Percentiles rank a stretch among this genome's conserved stretches.
These are phyloP conservation scores for Vigna hirtella DNA, from an alignment of 306 rosid genomes.

Conservation along the genomic window DNA sequence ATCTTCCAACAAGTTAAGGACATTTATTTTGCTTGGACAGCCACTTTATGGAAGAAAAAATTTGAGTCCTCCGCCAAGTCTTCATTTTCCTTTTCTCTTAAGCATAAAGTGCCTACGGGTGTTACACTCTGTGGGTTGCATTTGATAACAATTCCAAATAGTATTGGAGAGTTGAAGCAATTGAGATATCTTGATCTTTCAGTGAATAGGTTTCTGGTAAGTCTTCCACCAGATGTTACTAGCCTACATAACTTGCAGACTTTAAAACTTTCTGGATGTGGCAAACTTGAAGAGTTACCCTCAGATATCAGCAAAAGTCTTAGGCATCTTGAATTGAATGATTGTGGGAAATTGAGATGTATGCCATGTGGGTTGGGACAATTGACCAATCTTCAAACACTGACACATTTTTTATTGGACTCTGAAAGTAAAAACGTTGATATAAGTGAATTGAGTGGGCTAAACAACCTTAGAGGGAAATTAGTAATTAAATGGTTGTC, in stretches of 20 bases:
- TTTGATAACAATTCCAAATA: background rate
- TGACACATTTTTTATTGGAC: conserved; percentile 2
- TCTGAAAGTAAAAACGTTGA: background rate
- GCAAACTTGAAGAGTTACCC: conserved; percentile 25
- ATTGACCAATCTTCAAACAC: conserved; percentile 37
- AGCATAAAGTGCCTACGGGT: conserved; percentile 29
- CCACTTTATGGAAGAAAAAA: background rate
- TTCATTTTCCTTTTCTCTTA: background rate
- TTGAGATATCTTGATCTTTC: conserved; percentile 50
- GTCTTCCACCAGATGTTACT: conserved; percentile 31
- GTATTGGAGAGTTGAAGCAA: conserved; percentile 34
- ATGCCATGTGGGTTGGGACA: conserved; percentile 43
- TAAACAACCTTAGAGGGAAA: conserved; percentile 44
- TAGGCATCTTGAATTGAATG: conserved; percentile 34
- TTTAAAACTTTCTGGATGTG: conserved; percentile 33
- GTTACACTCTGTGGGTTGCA: conserved; percentile 1
- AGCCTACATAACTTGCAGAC: conserved; percentile 41
- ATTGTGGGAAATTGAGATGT: background rate
- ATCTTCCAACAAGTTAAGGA: background rate
- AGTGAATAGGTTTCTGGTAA: background rate
- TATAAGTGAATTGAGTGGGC: conserved; percentile 29
- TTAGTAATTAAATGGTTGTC: background rate
- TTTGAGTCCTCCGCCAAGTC: background rate
- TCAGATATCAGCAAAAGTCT: conserved; percentile 39
- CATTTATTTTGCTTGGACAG: background rate